phyloP scores from a whole-genome alignment of 2,329 filamentous ascomycete genomes.

The Esteya vermicola region DNA sequence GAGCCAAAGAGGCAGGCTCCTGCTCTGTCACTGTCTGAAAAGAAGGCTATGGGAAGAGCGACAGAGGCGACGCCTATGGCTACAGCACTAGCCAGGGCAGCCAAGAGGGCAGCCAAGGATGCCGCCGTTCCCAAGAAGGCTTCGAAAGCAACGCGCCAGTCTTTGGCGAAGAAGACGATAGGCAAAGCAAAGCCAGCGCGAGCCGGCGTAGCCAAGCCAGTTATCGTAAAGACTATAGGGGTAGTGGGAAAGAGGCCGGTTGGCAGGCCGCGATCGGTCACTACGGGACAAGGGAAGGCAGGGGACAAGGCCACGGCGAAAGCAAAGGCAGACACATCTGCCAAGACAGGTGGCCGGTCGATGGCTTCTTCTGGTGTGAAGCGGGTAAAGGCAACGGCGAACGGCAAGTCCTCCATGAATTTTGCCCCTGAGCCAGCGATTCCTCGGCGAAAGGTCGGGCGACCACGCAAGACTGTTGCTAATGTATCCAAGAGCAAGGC shows the following conservation, averaged over 20 bases:
- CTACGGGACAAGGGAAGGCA: not conserved
- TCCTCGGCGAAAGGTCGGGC: too few species aligned
- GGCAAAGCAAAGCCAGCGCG: slow-evolving; percentile 1
- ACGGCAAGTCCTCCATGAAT: too few species aligned
- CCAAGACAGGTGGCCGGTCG: too few species aligned
- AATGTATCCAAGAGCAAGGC: too few species aligned
- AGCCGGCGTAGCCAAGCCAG: not conserved
- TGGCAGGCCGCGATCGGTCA: not conserved
- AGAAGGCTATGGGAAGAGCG: not conserved
- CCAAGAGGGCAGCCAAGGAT: slow-evolving; percentile 8
- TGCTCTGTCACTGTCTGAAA: not conserved
- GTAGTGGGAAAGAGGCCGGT: not conserved
- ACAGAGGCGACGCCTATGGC: slow-evolving; percentile 13
- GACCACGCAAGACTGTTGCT: too few species aligned
- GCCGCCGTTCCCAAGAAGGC: slow-evolving; percentile 4
- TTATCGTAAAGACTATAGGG: too few species aligned
- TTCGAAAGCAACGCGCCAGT: not conserved
- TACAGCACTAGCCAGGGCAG: slow-evolving; percentile 3
- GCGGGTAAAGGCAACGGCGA: too few species aligned
- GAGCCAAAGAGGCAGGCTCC: too few species aligned
- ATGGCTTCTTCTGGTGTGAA: too few species aligned
- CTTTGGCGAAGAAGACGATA: not conserved
- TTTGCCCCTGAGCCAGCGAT: too few species aligned
- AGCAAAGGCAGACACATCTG: not conserved
- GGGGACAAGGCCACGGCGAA: not conserved